Evolutionary conservation across 2,329 filamentous ascomycete genomes (phyloP), one percentile per base, ranked within the genome.

Genomic region (Alternaria panax): DNA sequence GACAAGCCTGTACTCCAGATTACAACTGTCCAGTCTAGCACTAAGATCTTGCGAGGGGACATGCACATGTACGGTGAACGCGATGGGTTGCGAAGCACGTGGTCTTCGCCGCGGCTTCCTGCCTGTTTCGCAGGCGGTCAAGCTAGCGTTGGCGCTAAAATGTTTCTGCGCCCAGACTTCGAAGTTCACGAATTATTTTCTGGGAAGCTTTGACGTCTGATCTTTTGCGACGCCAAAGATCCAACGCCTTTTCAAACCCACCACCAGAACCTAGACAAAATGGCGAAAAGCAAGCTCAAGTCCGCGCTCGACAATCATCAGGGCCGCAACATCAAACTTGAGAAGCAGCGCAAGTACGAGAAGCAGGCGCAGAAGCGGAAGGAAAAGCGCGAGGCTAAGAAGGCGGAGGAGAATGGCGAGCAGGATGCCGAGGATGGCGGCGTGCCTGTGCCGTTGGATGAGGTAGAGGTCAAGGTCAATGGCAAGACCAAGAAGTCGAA

Each of bases 311-410:
- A 88, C 66, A 80, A 82, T 53, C 79, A 86, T 59, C 83, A 86
- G 72, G 86, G 86, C 28, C 80, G 85, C 47, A 90, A 95, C 68
- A 90, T 91, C 63, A 89, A 90, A 64, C 84, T 92, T 53, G 91
- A 94, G 78, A 88, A 91, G 78, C 90, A 64, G 62, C 59, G 59
- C 59, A 64, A 64, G 52, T 30, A 59, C 28, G 62, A 62, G 45
- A 64, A 62, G 27, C 48, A 64, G 41, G 62, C 36, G 20, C 47
- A 50, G 16, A 64, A 64, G 34, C 55, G 41, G 18, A 62, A 64
- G 41, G 45, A 57, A 36, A 54, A 64, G 59, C 38, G 46, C 25
- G 32, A 58, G 8, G 43, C 41, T 24, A 5, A 24, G 25, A 48
- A 46, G 40, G 53, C 59, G 9, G 58, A 64, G 25, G 59, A 62